phyloP scores from a whole-genome alignment of 2,329 filamentous ascomycete species.

The Coleophoma eucalyptorum region DNA sequence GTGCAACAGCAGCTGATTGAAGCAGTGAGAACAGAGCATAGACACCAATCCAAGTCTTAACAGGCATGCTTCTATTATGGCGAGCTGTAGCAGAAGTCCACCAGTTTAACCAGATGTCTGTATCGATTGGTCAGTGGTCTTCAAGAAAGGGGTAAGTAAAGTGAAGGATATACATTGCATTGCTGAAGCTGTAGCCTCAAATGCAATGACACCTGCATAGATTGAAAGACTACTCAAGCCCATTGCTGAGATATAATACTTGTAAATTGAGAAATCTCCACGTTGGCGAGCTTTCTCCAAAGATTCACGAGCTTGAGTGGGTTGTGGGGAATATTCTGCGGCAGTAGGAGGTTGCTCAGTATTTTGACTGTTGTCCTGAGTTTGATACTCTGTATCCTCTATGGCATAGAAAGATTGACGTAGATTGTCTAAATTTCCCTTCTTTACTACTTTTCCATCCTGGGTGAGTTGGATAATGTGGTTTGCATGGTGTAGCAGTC shows the following conservation, averaged over 20 bases:
- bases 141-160: background rate
- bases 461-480: slow-evolving; percentile 5
- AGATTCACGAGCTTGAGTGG: too few relatives aligned
- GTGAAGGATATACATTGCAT: slow-evolving; percentile 1
- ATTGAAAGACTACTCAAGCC: slow-evolving; percentile 8
- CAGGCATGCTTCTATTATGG: background rate
- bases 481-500: slow-evolving; percentile 13
- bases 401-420: too few relatives aligned
- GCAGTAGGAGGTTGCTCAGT: too few relatives aligned
- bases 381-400: too few relatives aligned
- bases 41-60: background rate
- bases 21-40: background rate
- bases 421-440: slow-evolving; percentile 7
- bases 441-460: background rate
- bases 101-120: slow-evolving; percentile 3
- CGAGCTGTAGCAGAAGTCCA: background rate
- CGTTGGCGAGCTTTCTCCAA: slow-evolving; percentile 8
- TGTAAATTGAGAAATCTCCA: slow-evolving; percentile 13
- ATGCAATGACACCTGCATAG: slow-evolving; percentile 9
- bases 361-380: too few relatives aligned
- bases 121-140: background rate
- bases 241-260: slow-evolving; percentile 12
- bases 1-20: background rate
- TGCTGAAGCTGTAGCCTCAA: slow-evolving; percentile 4
- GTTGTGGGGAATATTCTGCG: too few relatives aligned